These are phyloP conservation scores for Apiospora pterosperma DNA, from an alignment of 2,329 filamentous ascomycete genomes.

Conservation along the genomic window DNA sequence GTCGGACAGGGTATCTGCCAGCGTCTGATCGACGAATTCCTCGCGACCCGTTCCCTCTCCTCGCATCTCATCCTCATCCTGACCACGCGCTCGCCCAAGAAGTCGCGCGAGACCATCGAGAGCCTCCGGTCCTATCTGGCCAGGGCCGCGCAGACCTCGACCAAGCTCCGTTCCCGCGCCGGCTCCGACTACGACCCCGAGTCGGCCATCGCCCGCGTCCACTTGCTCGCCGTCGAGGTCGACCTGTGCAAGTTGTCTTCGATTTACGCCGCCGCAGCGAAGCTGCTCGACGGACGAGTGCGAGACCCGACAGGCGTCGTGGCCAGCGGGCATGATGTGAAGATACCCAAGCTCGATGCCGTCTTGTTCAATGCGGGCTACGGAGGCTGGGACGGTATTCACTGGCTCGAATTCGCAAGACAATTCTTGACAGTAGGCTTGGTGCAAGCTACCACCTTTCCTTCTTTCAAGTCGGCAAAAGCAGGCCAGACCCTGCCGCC, in stretches of 20 bases:
- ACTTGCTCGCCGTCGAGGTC: slow-evolving; percentile 55
- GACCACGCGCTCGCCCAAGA: slow-evolving; percentile 73
- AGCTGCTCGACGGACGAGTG: slow-evolving; percentile 41
- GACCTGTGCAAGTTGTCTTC: slow-evolving; percentile 58
- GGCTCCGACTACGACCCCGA: slow-evolving; percentile 36
- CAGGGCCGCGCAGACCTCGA: slow-evolving; percentile 38
- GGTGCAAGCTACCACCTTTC: slow-evolving; percentile 69
- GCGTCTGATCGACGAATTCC: slow-evolving; percentile 87
- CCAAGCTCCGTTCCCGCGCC: slow-evolving; percentile 32
- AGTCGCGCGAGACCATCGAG: slow-evolving; percentile 69
- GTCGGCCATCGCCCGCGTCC: slow-evolving; percentile 47
- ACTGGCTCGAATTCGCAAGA: slow-evolving; percentile 60
- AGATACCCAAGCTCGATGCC: slow-evolving; percentile 70
- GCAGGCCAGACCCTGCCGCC: slow-evolving; percentile 41
- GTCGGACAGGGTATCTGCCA: slow-evolving; percentile 81
- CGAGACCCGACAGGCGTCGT: slow-evolving; percentile 37
- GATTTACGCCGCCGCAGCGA: slow-evolving; percentile 46
- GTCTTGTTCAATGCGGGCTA: slow-evolving; percentile 86
- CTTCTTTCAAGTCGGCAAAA: slow-evolving; percentile 67
- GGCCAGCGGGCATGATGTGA: slow-evolving; percentile 35
- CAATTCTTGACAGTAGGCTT: slow-evolving; percentile 56
- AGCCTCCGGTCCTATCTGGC: slow-evolving; percentile 62
- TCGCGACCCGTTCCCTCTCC: slow-evolving; percentile 60
- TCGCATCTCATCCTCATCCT: slow-evolving; percentile 76
- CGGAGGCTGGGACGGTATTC: slow-evolving; percentile 78